Evolutionary conservation across 2,329 filamentous ascomycete species (phyloP).

Genomic region (Sclerotinia trifoliorum): DNA sequence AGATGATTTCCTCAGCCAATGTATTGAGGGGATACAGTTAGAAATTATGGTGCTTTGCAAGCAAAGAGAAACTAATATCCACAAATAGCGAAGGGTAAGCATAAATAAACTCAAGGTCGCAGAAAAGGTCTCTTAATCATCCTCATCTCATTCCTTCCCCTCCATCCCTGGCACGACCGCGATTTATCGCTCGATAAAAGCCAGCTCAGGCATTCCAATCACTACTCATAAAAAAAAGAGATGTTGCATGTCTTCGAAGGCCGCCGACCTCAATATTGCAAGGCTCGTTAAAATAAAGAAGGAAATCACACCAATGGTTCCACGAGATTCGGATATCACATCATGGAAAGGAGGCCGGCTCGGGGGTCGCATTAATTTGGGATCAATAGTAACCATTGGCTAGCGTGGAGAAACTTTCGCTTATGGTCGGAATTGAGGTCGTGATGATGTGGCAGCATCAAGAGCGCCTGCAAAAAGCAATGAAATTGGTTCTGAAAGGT

Average conservation of each 20-base stretch:
- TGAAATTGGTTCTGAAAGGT: neutral
- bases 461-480: neutral
- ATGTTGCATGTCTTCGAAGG: slow-evolving; percentile 3
- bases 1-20: neutral
- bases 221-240: neutral
- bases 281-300: neutral
- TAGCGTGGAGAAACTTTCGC: neutral
- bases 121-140: neutral
- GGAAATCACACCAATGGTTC: neutral
- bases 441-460: neutral
- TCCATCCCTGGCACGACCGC: too few relatives aligned
- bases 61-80: neutral
- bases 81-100: neutral
- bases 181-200: neutral
- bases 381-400: neutral
- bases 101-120: neutral
- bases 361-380: slow-evolving; percentile 7
- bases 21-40: neutral
- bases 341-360: neutral
- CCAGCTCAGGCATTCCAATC: neutral
- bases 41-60: neutral
- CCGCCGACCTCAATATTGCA: slow-evolving; percentile 9
- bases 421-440: neutral
- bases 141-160: neutral
- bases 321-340: neutral